Base-by-base conservation (phyloP, 108 stramenopile species). In the Craspedostauros australis region DNA sequence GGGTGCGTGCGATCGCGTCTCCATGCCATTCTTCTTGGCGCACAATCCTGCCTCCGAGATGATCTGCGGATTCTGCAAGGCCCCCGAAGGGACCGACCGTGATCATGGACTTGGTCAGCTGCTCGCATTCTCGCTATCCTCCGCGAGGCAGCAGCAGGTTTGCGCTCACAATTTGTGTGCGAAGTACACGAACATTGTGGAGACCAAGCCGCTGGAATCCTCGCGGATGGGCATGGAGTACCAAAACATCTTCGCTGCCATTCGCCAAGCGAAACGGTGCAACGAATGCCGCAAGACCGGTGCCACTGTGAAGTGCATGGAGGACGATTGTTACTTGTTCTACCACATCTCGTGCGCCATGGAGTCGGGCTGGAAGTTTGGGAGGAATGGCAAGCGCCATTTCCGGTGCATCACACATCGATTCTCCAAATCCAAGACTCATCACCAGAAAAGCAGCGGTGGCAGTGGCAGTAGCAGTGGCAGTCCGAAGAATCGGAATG, bases 91-190 rank as follows among this genome's bases (percentile, higher is more conserved):
- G 3, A 29, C 27, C 26, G 30, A 18, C 3, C 27, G 21, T 44
- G 19, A 40, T 44, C 27, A 6, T 42, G 37, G 27, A 1, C 44
- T 46, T 39, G 75, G 75, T 9, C 33, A 70, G 39, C 39, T 77
- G 9, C 52, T 77, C 23, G 72, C 76, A 1, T 77, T 73, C 31
- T n/a, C n/a, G n/a, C n/a, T n/a, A n/a, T n/a, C n/a, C n/a, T n/a
- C n/a, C n/a, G n/a, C n/a, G n/a, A n/a, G n/a, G n/a, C n/a, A n/a
- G n/a, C 68, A 67, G 30, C 57, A 39, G 26, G 38, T 46, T 0
- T 32, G 28, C 6, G 70, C 62, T 26, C 77, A 79, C 44, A 39
- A 62, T 16, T 54, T 48, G 14, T 79, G 77, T 32, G 64, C 54
- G 9, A 62, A 60, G 18, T 52, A 55, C 66, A 75, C 73, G 5